Percentiles rank a stretch among this genome's conserved stretches.
These are phyloP conservation scores for Plasmodium knowlesi DNA, from an alignment of 169 alveolate species.

Conservation along the genomic window DNA sequence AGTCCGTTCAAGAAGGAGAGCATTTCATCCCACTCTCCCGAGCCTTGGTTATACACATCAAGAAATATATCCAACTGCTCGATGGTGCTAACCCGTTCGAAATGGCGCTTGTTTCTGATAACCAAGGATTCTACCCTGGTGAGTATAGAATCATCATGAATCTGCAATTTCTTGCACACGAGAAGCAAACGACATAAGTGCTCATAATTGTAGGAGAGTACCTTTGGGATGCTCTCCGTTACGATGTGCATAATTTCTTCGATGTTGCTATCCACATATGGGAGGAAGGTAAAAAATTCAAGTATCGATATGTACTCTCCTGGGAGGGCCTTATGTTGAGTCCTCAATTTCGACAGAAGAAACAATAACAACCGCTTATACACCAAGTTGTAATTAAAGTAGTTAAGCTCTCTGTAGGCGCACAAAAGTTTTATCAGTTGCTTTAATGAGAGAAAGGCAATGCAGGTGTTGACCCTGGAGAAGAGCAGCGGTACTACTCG, in stretches of 20 bases:
- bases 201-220: conserved; percentile 11
- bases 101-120: conserved; percentile 25
- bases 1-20: background rate
- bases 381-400: conserved; percentile 38
- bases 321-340: conserved; percentile 15
- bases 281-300: conserved; percentile 47
- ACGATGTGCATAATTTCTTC: conserved; percentile 22
- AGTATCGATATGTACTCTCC: conserved; percentile 39
- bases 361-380: conserved; percentile 47
- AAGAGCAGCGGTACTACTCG: conserved; percentile 35
- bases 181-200: conserved; percentile 32
- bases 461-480: conserved; percentile 55
- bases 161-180: background rate
- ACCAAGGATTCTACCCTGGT: conserved; percentile 40
- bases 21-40: conserved; percentile 62
- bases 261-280: conserved; percentile 43
- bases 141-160: conserved; percentile 32
- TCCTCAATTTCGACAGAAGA: conserved; percentile 11
- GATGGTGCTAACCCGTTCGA: conserved; percentile 24
- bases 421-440: conserved; percentile 34
- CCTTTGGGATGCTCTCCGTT: conserved; percentile 1
- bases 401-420: conserved; percentile 68
- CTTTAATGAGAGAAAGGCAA: conserved; percentile 62
- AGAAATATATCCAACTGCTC: conserved; percentile 33
- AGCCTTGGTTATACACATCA: conserved; percentile 18